These are phyloP conservation scores for Dactylellina cionopaga DNA, from an alignment of 2,329 filamentous ascomycete species.

Conservation along the genomic window DNA sequence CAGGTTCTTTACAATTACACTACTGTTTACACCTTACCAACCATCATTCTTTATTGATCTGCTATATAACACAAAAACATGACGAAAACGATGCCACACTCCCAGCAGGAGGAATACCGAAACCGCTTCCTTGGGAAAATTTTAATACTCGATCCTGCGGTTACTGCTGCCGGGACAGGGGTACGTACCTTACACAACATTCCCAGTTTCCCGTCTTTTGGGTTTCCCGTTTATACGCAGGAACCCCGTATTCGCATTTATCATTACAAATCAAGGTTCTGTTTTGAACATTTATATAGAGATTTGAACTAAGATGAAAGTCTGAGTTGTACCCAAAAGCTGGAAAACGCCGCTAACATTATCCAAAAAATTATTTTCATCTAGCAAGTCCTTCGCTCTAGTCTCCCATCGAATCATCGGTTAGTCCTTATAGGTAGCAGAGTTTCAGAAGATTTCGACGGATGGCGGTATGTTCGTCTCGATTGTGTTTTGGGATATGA, in stretches of 20 bases:
- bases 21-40: not conserved
- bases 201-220: not conserved
- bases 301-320: too few relatives aligned
- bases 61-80: not conserved
- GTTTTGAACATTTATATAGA: too few relatives aligned
- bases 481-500: not conserved
- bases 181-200: constrained; percentile 22
- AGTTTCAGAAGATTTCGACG: constrained; percentile 14
- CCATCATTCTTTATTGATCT: not conserved
- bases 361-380: not conserved
- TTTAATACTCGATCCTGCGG: not conserved
- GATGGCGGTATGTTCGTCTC: constrained; percentile 30
- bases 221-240: too few relatives aligned
- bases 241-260: too few relatives aligned
- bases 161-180: constrained; percentile 1
- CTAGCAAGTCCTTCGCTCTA: constrained; percentile 29
- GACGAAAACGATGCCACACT: constrained; percentile 28
- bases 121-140: constrained; percentile 29
- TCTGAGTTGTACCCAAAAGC: too few relatives aligned
- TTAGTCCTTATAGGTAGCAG: not conserved
- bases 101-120: constrained; percentile 29
- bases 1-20: not conserved
- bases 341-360: too few relatives aligned
- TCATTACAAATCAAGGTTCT: not conserved
- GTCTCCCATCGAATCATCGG: constrained; percentile 32